Base-by-base conservation (phyloP, 78 protist species). In the slime mould (Dictyostelium discoideum) region DNA sequence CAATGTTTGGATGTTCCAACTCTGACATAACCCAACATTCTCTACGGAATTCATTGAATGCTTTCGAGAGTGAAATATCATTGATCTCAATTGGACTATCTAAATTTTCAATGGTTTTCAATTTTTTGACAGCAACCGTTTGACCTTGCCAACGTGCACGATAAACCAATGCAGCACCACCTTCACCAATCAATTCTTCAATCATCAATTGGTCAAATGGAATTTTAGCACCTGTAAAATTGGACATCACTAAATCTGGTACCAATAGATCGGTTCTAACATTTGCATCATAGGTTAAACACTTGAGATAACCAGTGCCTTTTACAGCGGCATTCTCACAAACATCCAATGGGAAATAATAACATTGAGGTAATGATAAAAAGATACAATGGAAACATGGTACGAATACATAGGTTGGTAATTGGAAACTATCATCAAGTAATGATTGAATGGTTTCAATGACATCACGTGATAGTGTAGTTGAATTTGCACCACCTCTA, bases 251-350 rank as follows among this genome's bases (percentile, higher is more conserved):
- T 9, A 95, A n/a, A 84, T 95, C 97, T 7, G 97, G 97, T 20
- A 95, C 97, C 2, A 93, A 67, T 20, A 86, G 26, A 46, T 93
- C 96, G 4, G 93, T 82, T 29, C 96, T 20, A 8, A 93, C 92
- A 22, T 83, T 57, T 26, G 81, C 81, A 26, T 39, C 73, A 13
- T 42, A 86, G 8, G 42, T 26, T 42, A 82, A 85, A 54, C 97
- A 94, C 29, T 94, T 86, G 10, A 94, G 65, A 50, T 73, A 94
- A 46, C 86, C 73, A 8, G 60, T 65, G 39, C 97, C 97, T 29
- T 86, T 86, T 5, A 94, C 92, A n/a, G 97, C 97, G 1, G 97
- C 97, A 79, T 79, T 85, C 69, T 94, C 93, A 85, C 97, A 94
- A 44, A 84, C 90, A 5, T 94, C 97, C 6, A 94, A 46, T 32